Conservation (phyloP, 2,329 filamentous ascomycete species). For the Stagonosporopsis cucurbitacearum region DNA sequence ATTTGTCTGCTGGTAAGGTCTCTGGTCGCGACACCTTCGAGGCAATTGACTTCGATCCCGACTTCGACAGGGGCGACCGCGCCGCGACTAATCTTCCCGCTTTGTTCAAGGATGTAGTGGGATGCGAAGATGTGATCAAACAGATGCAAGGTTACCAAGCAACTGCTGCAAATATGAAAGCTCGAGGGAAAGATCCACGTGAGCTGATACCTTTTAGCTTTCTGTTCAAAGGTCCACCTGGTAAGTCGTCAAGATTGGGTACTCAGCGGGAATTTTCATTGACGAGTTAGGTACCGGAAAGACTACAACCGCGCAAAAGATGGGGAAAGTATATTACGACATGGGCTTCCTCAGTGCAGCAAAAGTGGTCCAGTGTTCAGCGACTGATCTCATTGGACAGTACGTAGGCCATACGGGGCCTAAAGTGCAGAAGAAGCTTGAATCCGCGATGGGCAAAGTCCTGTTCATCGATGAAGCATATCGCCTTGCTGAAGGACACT, state of each 20-base stretch:
- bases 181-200: conserved; percentile 61
- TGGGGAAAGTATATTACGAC: conserved; percentile 78
- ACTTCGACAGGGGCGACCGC: conserved; percentile 61
- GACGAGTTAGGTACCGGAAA: conserved; percentile 67
- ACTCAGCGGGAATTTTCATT: background rate
- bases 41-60: conserved; percentile 63
- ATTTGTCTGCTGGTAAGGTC: conserved; percentile 42
- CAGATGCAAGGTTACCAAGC: conserved; percentile 63
- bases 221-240: conserved; percentile 70
- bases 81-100: conserved; percentile 56
- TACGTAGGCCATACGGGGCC: conserved; percentile 74
- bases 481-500: conserved; percentile 63
- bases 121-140: conserved; percentile 61
- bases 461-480: conserved; percentile 78
- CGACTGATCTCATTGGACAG: conserved; percentile 71
- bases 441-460: conserved; percentile 69
- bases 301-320: conserved; percentile 73
- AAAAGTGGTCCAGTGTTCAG: conserved; percentile 70
- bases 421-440: conserved; percentile 66
- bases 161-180: conserved; percentile 59
- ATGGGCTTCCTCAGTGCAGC: conserved; percentile 69
- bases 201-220: conserved; percentile 71
- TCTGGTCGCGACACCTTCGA: conserved; percentile 46
- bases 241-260: conserved; percentile 45
- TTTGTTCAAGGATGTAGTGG: conserved; percentile 66